Base-by-base conservation (phyloP, 1,284 basidiomycete species). In the Porodaedalea pini region DNA sequence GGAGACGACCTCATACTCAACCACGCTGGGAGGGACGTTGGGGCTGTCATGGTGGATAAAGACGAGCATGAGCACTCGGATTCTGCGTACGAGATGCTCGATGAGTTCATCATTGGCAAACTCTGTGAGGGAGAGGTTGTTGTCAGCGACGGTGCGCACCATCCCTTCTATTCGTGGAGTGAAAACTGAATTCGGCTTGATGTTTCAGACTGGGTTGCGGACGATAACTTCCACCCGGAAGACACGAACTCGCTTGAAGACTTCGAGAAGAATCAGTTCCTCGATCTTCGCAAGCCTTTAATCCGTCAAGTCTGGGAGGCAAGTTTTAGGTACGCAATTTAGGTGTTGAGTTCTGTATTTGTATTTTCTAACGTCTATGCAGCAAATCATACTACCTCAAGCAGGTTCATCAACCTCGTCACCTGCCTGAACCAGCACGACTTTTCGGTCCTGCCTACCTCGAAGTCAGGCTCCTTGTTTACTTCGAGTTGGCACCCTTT, bases 391-490 rank as follows among this genome's bases (percentile, higher is more conserved):
- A 97, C 70, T 99, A 99, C 71, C 78, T 99, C 53, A 83, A 92
- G 68, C 96, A 99, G 72, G 94, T 99, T 0, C 96, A 99, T 72
- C 93, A 96, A 72, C 92, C 96, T 5, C 86, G 96, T 49, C 97
- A 99, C 72, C 71, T 97, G 53, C 79, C 87, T 29, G 81, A 94
- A 48, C 88, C 93, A 10, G 94, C 94, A 0, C 85, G 91, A 61
- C 77, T 99, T 62, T 98, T 99, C 70, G 88, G 89, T 15, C 86
- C 87, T 4, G 77, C 80, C 58, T 81, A 86, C 62, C 84, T 98
- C 36, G 96, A 99, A 79, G 88, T 86, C 59, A 29, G 74, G n/a
- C n/a, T n/a, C n/a, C 21, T 29, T 43, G 19, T 31, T 25, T 23
- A n/a, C 17, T 8, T 7, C 27, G 25, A 21, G 17, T 52, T 44